Base-by-base conservation (phyloP, 306 rosid species). In the Boehmeria nivea region DNA sequence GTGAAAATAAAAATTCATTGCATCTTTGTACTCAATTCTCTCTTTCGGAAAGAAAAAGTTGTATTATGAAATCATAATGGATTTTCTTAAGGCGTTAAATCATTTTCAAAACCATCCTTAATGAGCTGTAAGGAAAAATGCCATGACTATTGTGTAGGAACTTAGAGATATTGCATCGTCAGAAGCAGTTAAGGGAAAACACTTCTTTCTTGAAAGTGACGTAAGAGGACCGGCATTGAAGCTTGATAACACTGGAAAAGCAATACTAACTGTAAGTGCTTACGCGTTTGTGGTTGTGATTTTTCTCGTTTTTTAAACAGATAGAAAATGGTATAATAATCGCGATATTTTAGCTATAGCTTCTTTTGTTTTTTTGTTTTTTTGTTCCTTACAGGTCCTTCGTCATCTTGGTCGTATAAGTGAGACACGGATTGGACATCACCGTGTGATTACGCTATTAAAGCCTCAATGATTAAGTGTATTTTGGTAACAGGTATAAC, bases 381-480 rank as follows among this genome's bases (percentile, higher is more conserved):
- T n/a, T 4, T 42, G 47, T 25, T 48, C 58, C 12, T 2, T 43
- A 45, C 82, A 90, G 98, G 98, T 90, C 65, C 91, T 90, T 66
- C 94, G 91, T 49, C 98, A 90, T 78, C 91, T 90, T 43, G 94
- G 98, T 19, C 94, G 95, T 22, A 72, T 87, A 56, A 90, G 59
- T 18, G 98, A 91, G 76, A 72, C 84, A 72, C 88, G 94, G 27
- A 60, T 84, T 25, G 94, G 96, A 23, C 87, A 78, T 76, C 81
- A 87, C 45, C 93, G 98, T 19, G 78, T 91, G 64, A 76, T 87
- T 47, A 74, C 82, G 59, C 73, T 87, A 4, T 68, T 78, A 43
- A 91, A 78, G 80, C 96, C 87, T 26, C 79, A 77, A 38, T 82
- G 66, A 76, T 42, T 11, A 12, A 38, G 44, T 49, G 15, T 61